These are phyloP conservation scores for Volvox reticuliferus DNA, from an alignment of 139 green algal genomes.

Conservation along the genomic window DNA sequence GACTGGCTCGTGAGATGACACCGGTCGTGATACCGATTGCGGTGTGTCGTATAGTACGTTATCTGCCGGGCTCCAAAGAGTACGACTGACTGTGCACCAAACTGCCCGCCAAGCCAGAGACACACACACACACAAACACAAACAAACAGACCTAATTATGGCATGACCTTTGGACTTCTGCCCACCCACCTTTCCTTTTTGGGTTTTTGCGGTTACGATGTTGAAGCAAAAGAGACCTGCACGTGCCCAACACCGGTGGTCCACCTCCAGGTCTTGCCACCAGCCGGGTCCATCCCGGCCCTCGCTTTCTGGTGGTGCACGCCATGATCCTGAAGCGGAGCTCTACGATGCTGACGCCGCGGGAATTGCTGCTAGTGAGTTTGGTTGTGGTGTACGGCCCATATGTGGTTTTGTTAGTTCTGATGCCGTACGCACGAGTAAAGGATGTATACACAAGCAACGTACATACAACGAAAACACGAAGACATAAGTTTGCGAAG, in stretches of 20 bases:
- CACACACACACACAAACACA: too few relatives aligned
- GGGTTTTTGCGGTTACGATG: not conserved
- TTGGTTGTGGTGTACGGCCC: too few relatives aligned
- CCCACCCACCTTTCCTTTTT: too few relatives aligned
- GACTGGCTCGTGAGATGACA: too few relatives aligned
- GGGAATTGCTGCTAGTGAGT: conserved; percentile 9
- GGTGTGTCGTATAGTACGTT: too few relatives aligned
- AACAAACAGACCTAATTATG: too few relatives aligned
- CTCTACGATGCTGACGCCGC: not conserved
- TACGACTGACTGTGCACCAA: too few relatives aligned
- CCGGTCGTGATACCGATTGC: too few relatives aligned
- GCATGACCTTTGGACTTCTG: too few relatives aligned
- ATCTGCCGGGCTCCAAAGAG: too few relatives aligned
- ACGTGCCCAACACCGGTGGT: not conserved
- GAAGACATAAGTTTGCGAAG: not conserved
- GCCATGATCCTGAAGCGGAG: not conserved
- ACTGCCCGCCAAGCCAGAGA: too few relatives aligned
- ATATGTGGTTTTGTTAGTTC: not conserved
- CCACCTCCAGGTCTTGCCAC: not conserved
- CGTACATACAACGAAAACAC: not conserved
- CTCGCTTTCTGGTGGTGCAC: conserved; percentile 8
- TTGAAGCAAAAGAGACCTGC: not conserved
- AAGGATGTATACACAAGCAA: not conserved
- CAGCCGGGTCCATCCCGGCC: not conserved
- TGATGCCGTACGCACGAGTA: not conserved